Evolutionary conservation across 2,329 filamentous ascomycete species (phyloP), one percentile per base, ranked within the genome.

Genomic region (Shiraia bambusicola): DNA sequence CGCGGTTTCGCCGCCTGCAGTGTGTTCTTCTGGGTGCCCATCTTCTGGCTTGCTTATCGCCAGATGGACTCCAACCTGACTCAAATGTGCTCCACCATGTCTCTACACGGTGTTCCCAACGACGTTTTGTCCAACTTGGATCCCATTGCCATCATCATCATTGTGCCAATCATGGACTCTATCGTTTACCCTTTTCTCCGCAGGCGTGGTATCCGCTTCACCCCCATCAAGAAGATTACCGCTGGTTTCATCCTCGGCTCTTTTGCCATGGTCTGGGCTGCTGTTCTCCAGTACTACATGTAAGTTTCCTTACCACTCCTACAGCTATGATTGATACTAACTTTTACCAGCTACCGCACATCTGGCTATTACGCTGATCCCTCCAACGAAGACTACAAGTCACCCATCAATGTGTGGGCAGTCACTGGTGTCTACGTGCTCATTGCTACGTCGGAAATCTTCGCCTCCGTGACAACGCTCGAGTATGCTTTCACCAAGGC

Each of bases 401-500:
- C 64, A 1, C 59, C 72, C 32, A 71, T 83, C 24, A 75, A 80
- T 53, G 79, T 83, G 28, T 77, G 76, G 59, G 69, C 74, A 41
- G 76, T 80, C 46, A 66, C 76, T 1, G 73, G 75, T 15, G 69
- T 73, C 25, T 77, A 79, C 52, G 63, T 74, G 4, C 72, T 83
- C 33, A 78, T 82, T 19, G 80, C 76, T 14, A 65, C 80, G 11
- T 73, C 78, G 0, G 80, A 84, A 61, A 82, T 84, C 42, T 79
- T 84, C 56, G 79, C 80, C 33, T 83, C 80, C 9, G 81, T 88
- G 47, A 86, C 84, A 1, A 80, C 81, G 47, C 76, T 86, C 9
- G 85, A 88, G 63, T 87, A 88, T 52, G 84, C 83, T 13, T 88
- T 83, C 68, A 86, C 83, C 58, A 87, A 88, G 67, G 84, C 85